Conservation (phyloP, 768 basidiomycete genomes). For the Naganishia randhawae region DNA sequence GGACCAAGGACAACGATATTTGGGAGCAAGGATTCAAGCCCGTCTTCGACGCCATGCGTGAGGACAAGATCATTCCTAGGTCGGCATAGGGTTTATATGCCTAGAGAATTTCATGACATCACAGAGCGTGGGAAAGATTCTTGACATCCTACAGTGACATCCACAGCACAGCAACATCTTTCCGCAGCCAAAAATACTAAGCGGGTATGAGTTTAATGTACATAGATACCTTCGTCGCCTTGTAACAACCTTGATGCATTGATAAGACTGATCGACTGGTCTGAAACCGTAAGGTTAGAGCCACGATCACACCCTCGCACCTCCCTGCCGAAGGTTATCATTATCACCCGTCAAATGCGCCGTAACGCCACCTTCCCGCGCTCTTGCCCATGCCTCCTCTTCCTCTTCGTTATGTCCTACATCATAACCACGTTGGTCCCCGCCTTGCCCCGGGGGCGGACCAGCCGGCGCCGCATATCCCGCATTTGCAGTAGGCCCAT, state of each 20-base stretch:
- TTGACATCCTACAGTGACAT: too few relatives aligned
- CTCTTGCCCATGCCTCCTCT: slow-evolving; percentile 48
- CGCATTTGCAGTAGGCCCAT: slow-evolving; percentile 34
- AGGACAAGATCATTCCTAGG: not conserved
- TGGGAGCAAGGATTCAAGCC: not conserved
- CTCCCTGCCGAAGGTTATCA: slow-evolving; percentile 7
- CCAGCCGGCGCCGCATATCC: slow-evolving; percentile 23
- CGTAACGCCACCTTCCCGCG: slow-evolving; percentile 42
- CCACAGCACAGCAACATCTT: too few relatives aligned
- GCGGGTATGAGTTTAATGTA: not conserved
- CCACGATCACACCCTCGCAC: not conserved
- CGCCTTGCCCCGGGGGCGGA: not conserved
- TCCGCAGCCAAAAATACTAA: too few relatives aligned
- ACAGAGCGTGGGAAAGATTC: too few relatives aligned
- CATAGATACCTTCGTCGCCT: not conserved
- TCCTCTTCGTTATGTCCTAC: slow-evolving; percentile 42
- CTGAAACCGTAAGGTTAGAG: not conserved
- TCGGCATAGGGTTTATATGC: slow-evolving; percentile 20
- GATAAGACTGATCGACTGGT: not conserved
- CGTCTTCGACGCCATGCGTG: not conserved
- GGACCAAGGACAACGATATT: not conserved
- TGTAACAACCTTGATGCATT: not conserved
- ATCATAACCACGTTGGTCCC: slow-evolving; percentile 32
- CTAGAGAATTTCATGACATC: not conserved
- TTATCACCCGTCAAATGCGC: slow-evolving; percentile 39